These are phyloP conservation scores for Boletus smithii DNA, from an alignment of 1,284 basidiomycete species.

Conservation along the genomic window DNA sequence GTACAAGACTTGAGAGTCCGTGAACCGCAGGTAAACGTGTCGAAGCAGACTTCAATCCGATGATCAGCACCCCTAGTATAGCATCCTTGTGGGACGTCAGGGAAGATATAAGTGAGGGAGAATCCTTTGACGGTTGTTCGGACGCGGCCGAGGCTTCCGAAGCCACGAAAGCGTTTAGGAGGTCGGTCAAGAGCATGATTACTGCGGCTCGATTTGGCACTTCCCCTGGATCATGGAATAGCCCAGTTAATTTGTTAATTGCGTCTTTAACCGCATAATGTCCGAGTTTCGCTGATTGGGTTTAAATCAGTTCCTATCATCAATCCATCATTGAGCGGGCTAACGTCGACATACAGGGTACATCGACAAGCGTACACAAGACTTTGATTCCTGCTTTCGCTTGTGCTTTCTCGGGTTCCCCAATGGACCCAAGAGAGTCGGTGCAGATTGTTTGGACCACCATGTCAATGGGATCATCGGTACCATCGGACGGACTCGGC, in stretches of 20 bases:
- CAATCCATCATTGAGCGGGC: not conserved
- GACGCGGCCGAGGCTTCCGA: constrained; percentile 18
- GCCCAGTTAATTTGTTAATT: constrained; percentile 68
- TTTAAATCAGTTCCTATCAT: constrained; percentile 7
- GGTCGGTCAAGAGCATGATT: constrained; percentile 56
- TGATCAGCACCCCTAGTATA: constrained; percentile 62
- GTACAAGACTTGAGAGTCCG: constrained; percentile 62
- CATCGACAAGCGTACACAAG: constrained; percentile 70
- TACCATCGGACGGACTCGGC: constrained; percentile 34
- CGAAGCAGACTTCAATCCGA: constrained; percentile 55
- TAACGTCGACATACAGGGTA: constrained; percentile 58
- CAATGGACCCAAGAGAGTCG: constrained; percentile 75
- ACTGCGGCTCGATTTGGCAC: constrained; percentile 70
- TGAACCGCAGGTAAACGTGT: constrained; percentile 60
- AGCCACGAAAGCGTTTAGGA: constrained; percentile 48
- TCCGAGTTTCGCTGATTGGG: constrained; percentile 61
- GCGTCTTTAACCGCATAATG: constrained; percentile 64
- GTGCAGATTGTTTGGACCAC: constrained; percentile 73
- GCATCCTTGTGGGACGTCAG: constrained; percentile 73
- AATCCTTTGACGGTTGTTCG: not conserved
- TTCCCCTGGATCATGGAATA: constrained; percentile 79
- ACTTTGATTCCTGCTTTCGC: constrained; percentile 83
- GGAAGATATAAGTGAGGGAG: not conserved
- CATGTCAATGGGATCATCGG: constrained; percentile 46
- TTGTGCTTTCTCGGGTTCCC: constrained; percentile 89